Evolutionary conservation across 2,329 filamentous ascomycete genomes (phyloP).

Genomic region (Nothophaeocryptopus gaeumannii): DNA sequence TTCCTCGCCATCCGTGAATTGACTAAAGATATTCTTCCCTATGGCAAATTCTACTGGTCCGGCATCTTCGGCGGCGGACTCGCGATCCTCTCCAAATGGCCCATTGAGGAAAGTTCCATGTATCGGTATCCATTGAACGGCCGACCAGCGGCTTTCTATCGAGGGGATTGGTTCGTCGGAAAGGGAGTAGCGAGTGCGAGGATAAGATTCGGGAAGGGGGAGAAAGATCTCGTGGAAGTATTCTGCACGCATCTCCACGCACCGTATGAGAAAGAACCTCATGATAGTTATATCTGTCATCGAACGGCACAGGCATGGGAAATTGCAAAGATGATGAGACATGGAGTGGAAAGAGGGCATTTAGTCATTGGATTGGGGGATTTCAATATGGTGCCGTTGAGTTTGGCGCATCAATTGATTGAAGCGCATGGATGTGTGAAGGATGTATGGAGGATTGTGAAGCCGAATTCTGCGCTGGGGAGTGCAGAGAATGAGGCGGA

Average conservation of each 20-base stretch:
- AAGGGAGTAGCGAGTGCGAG: slow-evolving; percentile 86
- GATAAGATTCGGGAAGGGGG: slow-evolving; percentile 65
- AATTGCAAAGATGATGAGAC: slow-evolving; percentile 82
- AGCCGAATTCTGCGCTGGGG: slow-evolving; percentile 80
- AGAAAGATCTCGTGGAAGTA: slow-evolving; percentile 72
- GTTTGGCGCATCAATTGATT: slow-evolving; percentile 79
- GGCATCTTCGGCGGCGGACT: slow-evolving; percentile 88
- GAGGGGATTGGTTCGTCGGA: slow-evolving; percentile 94
- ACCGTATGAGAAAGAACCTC: slow-evolving; percentile 74
- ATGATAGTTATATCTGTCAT: slow-evolving; percentile 86
- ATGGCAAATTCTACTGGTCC: slow-evolving; percentile 89
- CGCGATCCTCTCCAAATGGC: slow-evolving; percentile 86
- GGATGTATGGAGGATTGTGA: slow-evolving; percentile 80
- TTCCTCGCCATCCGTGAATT: slow-evolving; percentile 73
- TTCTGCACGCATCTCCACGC: slow-evolving; percentile 88
- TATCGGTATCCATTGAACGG: slow-evolving; percentile 86
- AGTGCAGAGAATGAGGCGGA: slow-evolving; percentile 67
- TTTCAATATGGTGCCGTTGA: slow-evolving; percentile 93
- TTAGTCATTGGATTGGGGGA: slow-evolving; percentile 85
- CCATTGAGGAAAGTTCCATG: slow-evolving; percentile 87
- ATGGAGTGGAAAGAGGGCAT: slow-evolving; percentile 74
- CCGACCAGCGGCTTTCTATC: slow-evolving; percentile 85
- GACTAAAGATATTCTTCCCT: slow-evolving; percentile 72
- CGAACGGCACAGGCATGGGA: slow-evolving; percentile 93
- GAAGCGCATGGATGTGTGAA: slow-evolving; percentile 72